A percentile compares a stretch with the other conserved stretches of the same genome.
Conservation (phyloP, 2,329 filamentous ascomycete genomes). For the Fusarium stilboides region DNA sequence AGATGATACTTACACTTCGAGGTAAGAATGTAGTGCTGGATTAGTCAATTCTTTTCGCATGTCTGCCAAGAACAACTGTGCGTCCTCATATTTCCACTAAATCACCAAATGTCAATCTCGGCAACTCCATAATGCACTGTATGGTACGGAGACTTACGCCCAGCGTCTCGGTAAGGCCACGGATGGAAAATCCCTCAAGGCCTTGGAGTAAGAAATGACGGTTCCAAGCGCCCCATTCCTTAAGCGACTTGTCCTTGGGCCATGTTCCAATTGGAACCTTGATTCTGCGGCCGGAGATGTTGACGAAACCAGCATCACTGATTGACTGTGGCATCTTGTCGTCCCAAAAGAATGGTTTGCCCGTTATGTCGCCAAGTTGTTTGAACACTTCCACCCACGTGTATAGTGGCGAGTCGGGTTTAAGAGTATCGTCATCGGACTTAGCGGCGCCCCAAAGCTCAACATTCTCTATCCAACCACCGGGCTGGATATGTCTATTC, state of each 20-base stretch:
- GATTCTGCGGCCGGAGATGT: constrained; percentile 34
- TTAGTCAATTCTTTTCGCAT: constrained; percentile 36
- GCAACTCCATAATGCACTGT: accelerated
- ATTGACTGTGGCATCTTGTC: constrained; percentile 32
- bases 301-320: constrained; percentile 39
- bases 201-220: constrained; percentile 44
- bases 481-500: constrained; percentile 28
- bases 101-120: not conserved
- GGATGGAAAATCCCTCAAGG: constrained; percentile 47
- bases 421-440: constrained; percentile 48
- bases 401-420: constrained; percentile 31
- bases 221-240: constrained; percentile 49
- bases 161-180: constrained; percentile 41
- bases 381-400: constrained; percentile 42
- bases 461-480: constrained; percentile 42
- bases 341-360: constrained; percentile 39
- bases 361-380: constrained; percentile 33
- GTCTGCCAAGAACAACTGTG: constrained; percentile 33
- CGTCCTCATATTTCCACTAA: constrained; percentile 34
- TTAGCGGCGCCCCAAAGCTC: constrained; percentile 40
- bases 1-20: constrained; percentile 26
- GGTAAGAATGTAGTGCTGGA: constrained; percentile 29
- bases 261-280: constrained; percentile 49
- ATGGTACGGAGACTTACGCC: constrained; percentile 12
- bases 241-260: constrained; percentile 51